Evolutionary conservation across 257 asterid species (phyloP).

Genomic region (Solanum pinnatisectum): DNA sequence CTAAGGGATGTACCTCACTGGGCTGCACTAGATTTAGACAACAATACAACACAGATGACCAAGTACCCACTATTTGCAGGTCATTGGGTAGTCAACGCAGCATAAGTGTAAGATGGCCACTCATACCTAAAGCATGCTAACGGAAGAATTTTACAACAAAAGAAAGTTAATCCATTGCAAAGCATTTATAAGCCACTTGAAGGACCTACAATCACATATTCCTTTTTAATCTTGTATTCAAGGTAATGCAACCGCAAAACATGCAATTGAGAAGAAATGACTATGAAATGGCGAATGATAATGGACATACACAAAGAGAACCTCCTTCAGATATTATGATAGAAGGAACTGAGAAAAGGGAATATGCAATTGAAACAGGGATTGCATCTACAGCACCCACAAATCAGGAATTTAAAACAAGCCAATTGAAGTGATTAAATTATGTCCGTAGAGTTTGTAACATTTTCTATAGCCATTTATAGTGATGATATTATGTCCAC

Average conservation of each 20-base stretch:
- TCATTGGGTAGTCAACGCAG: neutral
- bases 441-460: neutral
- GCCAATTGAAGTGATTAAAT: neutral
- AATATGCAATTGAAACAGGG: neutral
- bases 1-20: neutral
- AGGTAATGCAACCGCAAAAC: neutral
- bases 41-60: neutral
- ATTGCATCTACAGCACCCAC: neutral
- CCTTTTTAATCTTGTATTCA: neutral
- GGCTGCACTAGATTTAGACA: neutral
- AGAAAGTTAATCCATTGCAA: neutral
- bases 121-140: neutral
- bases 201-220: neutral
- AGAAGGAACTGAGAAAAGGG: neutral
- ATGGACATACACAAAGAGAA: neutral
- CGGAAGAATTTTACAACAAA: neutral
- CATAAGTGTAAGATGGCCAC: neutral
- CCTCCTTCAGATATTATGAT: neutral
- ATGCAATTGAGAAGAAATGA: neutral
- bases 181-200: neutral
- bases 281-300: neutral
- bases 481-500: neutral
- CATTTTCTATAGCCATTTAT: neutral
- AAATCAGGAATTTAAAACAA: neutral
- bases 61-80: neutral